Conservation (phyloP, 1,284 basidiomycete species). For the Entoloma clypeatum region DNA sequence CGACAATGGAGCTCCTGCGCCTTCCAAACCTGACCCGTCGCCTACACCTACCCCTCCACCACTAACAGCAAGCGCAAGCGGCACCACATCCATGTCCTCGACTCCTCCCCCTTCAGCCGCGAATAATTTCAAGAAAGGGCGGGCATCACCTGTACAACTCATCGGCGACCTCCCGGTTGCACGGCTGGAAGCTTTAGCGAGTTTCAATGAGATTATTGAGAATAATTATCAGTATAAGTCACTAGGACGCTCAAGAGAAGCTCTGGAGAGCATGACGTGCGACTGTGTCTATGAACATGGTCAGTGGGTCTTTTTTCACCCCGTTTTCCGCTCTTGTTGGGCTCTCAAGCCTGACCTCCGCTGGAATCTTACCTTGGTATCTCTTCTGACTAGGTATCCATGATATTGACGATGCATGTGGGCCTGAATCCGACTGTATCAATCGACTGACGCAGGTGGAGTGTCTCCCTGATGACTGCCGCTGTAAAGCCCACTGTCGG, state of each 20-base stretch:
- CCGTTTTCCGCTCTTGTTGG: slow-evolving; percentile 10
- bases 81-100: slow-evolving; percentile 29
- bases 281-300: slow-evolving; percentile 84
- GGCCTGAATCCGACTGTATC: slow-evolving; percentile 91
- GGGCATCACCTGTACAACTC: slow-evolving; percentile 45
- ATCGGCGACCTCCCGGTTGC: slow-evolving; percentile 78
- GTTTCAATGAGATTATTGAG: slow-evolving; percentile 70
- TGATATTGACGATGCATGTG: slow-evolving; percentile 70
- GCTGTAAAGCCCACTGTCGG: slow-evolving; percentile 77
- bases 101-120: slow-evolving; percentile 31
- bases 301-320: slow-evolving; percentile 46
- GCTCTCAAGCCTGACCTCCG: not conserved
- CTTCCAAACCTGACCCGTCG: slow-evolving; percentile 31
- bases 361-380: slow-evolving; percentile 11
- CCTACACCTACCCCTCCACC: slow-evolving; percentile 29
- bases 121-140: slow-evolving; percentile 31
- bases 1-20: slow-evolving; percentile 22
- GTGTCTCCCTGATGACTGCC: slow-evolving; percentile 86
- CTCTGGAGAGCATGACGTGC: slow-evolving; percentile 90
- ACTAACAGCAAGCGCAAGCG: slow-evolving; percentile 26
- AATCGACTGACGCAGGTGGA: slow-evolving; percentile 97
- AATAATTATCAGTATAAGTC: slow-evolving; percentile 90
- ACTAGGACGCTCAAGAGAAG: slow-evolving; percentile 83
- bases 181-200: slow-evolving; percentile 67
- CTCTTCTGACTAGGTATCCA: slow-evolving; percentile 45